Base-by-base conservation (phyloP, 345 rosid species). In the Eucalyptus curtisii region DNA sequence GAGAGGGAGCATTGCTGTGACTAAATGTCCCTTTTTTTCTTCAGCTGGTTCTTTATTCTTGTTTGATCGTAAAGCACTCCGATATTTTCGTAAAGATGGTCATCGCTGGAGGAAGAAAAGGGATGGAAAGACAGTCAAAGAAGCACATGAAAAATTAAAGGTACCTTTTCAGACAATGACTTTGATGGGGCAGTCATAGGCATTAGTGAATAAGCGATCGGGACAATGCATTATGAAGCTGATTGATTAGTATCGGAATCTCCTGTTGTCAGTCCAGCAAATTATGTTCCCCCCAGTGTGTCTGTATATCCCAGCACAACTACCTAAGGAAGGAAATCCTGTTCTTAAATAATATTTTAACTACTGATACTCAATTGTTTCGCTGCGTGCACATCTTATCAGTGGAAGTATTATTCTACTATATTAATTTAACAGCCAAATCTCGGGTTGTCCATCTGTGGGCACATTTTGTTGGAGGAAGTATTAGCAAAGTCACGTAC, bases 121-220 rank as follows among this genome's bases (percentile, higher is more conserved):
- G 90, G 99, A 97, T 92, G 98, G 99, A 24, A 97, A 96, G 91
- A 97, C 99, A 22, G 96, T 96, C 89, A 94, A 92, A 93, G 99
- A 97, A 95, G 99, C 99, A 90, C 99, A 97, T 87, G 99, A 97
- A 92, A 97, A 97, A 96, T 93, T 97, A 91, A 97, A 96, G 99
- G 99, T 96, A 94, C 47, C 88, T 94, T 81, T 94, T 94, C 91
- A 90, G 92, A 92, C 91, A 88, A 87, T 89, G 49, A 88, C 90
- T 88, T 88, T 86, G 57, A 55, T 81, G n/a, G 27, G 88, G 87
- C 50, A 44, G 90, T 87, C 86, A 89, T 86, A 88, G 61, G 52
- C 66, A 64, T n/a, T 89, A 87, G 82, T 76, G 82, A 76, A 40
- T 37, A 33, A 76, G 82, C 15, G 4, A 76, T 76, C 2, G 1